Conservation (phyloP, 2,329 filamentous ascomycete genomes). For the Colletotrichum sp. region DNA sequence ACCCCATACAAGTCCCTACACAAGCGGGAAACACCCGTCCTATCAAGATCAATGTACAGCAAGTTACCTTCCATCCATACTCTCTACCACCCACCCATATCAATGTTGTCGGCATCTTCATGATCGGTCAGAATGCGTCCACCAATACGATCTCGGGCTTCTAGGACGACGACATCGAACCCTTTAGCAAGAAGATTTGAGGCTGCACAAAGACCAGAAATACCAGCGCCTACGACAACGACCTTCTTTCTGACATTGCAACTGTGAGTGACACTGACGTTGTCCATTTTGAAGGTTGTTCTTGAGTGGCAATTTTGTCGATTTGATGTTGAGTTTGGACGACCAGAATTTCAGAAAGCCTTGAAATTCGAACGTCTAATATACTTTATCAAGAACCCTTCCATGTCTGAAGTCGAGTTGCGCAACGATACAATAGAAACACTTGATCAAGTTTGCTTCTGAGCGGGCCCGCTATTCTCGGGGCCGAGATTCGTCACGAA, state of each 20-base stretch:
- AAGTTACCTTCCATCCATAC: not conserved
- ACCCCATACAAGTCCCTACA: not conserved
- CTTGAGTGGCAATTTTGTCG: not conserved
- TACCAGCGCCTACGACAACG: slow-evolving; percentile 49
- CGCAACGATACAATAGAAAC: not conserved
- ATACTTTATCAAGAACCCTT: not conserved
- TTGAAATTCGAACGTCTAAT: not conserved
- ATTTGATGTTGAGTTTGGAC: not conserved
- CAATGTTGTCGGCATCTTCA: not conserved
- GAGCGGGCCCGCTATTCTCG: not conserved
- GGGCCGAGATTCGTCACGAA: not conserved
- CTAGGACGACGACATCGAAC: slow-evolving; percentile 46
- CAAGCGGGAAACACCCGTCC: not conserved
- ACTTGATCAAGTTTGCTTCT: not conserved
- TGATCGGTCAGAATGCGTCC: slow-evolving; percentile 48
- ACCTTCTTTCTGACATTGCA: slow-evolving; percentile 21
- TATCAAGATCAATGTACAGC: not conserved
- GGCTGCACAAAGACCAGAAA: slow-evolving; percentile 42
- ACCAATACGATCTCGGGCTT: slow-evolving; percentile 54
- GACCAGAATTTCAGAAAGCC: not conserved
- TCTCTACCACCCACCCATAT: not conserved
- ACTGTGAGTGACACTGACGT: not conserved
- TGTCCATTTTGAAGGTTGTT: not conserved
- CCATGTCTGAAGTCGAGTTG: not conserved
- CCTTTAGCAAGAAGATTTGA: slow-evolving; percentile 36